Base-by-base conservation (phyloP, 306 rosid genomes). In the Quercus gilva region DNA sequence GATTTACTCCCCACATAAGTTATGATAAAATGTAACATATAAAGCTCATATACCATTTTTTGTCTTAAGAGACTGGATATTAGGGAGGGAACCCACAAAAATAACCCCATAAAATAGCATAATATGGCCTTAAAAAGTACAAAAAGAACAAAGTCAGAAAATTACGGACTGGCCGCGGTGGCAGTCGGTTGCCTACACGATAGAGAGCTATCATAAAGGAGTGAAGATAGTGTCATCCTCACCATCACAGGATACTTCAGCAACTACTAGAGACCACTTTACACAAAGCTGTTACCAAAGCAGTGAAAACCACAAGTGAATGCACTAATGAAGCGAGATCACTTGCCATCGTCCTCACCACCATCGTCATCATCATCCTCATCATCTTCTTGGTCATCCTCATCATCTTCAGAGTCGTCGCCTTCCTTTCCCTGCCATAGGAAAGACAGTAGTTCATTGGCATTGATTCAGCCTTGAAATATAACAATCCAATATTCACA, bases 331-430 rank as follows among this genome's bases (percentile, higher is more conserved):
- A 70, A 6, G 82, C 45, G 68, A 14, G 83, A 84, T 91, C 87
- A 93, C 81, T 86, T 82, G 79, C 79, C 87, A 17, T 86, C 90
- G 0, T 83, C 91, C 52, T 88, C 90, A 8, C 81, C 92, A 1
- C 80, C 90, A 5, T 79, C 97, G 0, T 89, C 94, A 0, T 88
- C 90, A 0, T 88, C 90, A 4, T 90, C 93, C 0, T 85, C 94
- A 0, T 90, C 82, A 5, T 87, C 98, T 41, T 84, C 75, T 14
- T 76, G 81, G 4, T 90, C 86, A 0, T 85, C 88, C 2, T 92
- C 92, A 19, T 92, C 98, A 1, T 92, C 96, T 26, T 91, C 97
- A 6, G 92, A 85, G 67, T 87, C 94, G 0, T 85, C 90, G 21
- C 84, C 93, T 28, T 87, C 90, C 81, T 90, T 88, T 74, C 82